A percentile compares a stretch with the other conserved stretches of the same genome.
These are phyloP conservation scores for Fusarium hostae DNA, from an alignment of 2,329 filamentous ascomycete genomes.

Conservation along the genomic window DNA sequence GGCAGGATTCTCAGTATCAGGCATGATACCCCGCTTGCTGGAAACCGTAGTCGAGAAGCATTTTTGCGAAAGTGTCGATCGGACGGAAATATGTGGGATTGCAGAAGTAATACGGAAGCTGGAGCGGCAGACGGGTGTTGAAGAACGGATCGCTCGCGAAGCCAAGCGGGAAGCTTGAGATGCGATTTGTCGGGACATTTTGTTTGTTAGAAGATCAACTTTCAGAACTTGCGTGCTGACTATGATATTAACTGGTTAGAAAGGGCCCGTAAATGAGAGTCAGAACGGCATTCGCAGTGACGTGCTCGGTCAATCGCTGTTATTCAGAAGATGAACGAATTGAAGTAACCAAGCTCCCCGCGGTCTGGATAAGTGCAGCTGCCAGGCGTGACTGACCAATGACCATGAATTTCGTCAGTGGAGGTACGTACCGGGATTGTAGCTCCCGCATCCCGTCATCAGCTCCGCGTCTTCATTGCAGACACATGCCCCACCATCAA, in stretches of 20 bases:
- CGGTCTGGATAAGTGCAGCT: constrained; percentile 20
- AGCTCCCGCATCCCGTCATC: constrained; percentile 29
- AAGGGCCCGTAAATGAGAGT: not conserved
- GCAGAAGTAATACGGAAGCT: constrained; percentile 32
- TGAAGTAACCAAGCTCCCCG: constrained; percentile 29
- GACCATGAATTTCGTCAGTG: not conserved
- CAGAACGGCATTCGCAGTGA: not conserved
- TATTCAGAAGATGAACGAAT: constrained; percentile 13
- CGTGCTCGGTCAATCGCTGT: constrained; percentile 13
- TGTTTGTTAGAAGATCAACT: constrained; percentile 5
- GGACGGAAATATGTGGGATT: not conserved
- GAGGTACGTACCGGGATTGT: constrained; percentile 34
- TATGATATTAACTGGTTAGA: not conserved
- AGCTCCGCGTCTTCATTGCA: constrained; percentile 14
- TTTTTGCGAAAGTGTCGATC: constrained; percentile 36
- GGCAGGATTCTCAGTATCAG: constrained; percentile 66
- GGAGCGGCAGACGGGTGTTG: constrained; percentile 37
- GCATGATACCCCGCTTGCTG: constrained; percentile 64
- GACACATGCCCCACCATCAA: constrained; percentile 39
- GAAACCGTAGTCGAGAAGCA: constrained; percentile 47
- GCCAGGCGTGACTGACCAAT: constrained; percentile 25
- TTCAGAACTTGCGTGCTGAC: not conserved
- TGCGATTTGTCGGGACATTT: constrained; percentile 50
- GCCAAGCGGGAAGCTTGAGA: constrained; percentile 53
- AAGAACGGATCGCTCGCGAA: constrained; percentile 48